These are phyloP conservation scores for Phytophthora idaei DNA, from an alignment of 352 stramenopile species.

Conservation along the genomic window DNA sequence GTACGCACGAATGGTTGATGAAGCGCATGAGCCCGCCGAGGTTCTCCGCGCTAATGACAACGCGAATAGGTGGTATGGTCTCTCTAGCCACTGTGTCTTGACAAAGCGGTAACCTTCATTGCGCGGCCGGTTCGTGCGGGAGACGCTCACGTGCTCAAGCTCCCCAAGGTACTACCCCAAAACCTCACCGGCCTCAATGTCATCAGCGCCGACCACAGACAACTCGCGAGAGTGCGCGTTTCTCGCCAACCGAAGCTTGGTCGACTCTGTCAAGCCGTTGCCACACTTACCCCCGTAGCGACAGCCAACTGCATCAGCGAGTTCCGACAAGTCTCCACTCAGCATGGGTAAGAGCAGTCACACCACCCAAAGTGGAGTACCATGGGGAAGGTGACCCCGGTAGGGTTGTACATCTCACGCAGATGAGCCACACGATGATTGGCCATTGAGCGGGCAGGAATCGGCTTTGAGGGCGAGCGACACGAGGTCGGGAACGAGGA, in stretches of 20 bases:
- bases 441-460: constrained; percentile 1
- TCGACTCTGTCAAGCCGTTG: background rate
- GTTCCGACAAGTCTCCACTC: background rate
- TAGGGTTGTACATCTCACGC: background rate
- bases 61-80: background rate
- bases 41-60: too few relatives aligned
- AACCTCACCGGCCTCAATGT: background rate
- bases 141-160: background rate
- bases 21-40: too few relatives aligned
- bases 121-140: too few relatives aligned
- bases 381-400: background rate
- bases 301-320: background rate
- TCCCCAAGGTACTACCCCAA: background rate
- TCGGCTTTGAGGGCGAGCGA: background rate
- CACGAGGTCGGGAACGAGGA: background rate
- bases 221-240: background rate
- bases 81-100: background rate
- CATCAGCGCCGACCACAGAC: background rate
- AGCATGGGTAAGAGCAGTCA: background rate
- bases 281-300: background rate
- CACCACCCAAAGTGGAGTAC: background rate
- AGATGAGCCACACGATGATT: too few relatives aligned
- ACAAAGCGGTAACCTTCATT: background rate
- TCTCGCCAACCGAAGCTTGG: background rate
- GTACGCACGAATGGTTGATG: too few relatives aligned